These are phyloP conservation scores for Melanomma pulvis-pyrius DNA, from an alignment of 495 filamentous ascomycete species.

Conservation along the genomic window DNA sequence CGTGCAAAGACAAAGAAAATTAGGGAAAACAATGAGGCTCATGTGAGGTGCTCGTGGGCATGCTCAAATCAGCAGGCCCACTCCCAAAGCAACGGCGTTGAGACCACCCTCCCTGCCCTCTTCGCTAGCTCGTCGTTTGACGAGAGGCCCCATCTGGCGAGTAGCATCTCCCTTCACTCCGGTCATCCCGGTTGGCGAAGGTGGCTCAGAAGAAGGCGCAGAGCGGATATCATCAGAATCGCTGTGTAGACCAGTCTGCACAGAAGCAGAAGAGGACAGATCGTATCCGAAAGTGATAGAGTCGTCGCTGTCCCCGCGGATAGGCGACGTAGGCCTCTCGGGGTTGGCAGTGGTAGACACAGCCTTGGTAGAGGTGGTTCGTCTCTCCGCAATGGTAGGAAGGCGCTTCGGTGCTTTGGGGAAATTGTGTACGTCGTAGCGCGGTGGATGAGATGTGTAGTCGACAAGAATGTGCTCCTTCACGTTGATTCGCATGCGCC, in stretches of 20 bases:
- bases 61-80: constrained; percentile 24
- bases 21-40: not conserved
- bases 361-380: not conserved
- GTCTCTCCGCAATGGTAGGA: not conserved
- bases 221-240: constrained; percentile 23
- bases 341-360: not conserved
- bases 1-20: not conserved
- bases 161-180: constrained; percentile 25
- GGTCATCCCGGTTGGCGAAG: constrained; percentile 22
- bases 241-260: not conserved
- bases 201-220: constrained; percentile 21
- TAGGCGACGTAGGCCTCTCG: constrained; percentile 20
- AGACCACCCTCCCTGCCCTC: constrained; percentile 16
- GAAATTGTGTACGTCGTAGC: constrained; percentile 38
- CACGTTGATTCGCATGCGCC: constrained; percentile 44
- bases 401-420: constrained; percentile 4
- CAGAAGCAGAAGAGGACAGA: constrained; percentile 20
- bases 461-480: constrained; percentile 38
- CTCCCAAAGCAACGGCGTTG: constrained; percentile 21
- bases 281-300: constrained; percentile 35
- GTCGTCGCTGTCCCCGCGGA: constrained; percentile 24
- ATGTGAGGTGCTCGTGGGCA: not conserved
- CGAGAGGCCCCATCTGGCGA: constrained; percentile 8
- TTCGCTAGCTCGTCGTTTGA: constrained; percentile 20
- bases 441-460: constrained; percentile 24